Percentiles rank a stretch among this genome's conserved stretches.
Evolutionary conservation across 129 eudicot genomes (phyloP).

Genomic region (Flaveria brownii): DNA sequence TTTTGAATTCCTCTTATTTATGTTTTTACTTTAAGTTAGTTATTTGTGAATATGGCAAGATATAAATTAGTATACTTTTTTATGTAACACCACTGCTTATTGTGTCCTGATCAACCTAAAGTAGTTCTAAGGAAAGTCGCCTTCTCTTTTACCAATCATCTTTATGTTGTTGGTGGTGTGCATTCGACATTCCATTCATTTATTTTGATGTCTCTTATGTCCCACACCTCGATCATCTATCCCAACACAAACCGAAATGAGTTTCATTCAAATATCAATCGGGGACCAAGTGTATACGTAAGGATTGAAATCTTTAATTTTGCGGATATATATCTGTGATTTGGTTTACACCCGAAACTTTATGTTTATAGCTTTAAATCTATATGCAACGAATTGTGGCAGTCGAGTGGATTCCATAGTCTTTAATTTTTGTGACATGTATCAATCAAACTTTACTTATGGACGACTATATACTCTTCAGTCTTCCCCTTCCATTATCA

Average conservation of each 20-base stretch:
- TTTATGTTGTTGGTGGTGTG: too few species aligned
- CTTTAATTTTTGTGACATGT: neutral
- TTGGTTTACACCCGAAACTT: neutral
- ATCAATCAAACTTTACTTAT: neutral
- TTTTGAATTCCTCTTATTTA: neutral
- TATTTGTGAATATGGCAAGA: too few species aligned
- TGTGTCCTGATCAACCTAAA: too few species aligned
- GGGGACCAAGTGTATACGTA: neutral
- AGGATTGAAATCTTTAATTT: neutral
- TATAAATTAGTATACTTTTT: too few species aligned
- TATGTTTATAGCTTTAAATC: neutral
- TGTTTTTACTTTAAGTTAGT: neutral
- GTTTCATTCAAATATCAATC: too few species aligned
- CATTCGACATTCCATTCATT: too few species aligned
- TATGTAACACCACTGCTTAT: too few species aligned
- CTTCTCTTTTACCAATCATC: neutral
- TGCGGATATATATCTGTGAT: neutral
- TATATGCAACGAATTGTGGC: neutral
- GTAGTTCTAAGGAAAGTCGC: neutral
- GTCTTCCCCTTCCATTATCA: neutral
- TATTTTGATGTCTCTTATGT: too few species aligned
- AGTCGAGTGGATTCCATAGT: slow-evolving; percentile 4
- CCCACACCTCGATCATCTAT: too few species aligned
- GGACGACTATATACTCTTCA: neutral
- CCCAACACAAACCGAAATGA: too few species aligned